Evolutionary conservation across 1,139 yeast species (phyloP), one percentile per base, ranked within the genome.

Genomic region (Geotrichum aggregatum): DNA sequence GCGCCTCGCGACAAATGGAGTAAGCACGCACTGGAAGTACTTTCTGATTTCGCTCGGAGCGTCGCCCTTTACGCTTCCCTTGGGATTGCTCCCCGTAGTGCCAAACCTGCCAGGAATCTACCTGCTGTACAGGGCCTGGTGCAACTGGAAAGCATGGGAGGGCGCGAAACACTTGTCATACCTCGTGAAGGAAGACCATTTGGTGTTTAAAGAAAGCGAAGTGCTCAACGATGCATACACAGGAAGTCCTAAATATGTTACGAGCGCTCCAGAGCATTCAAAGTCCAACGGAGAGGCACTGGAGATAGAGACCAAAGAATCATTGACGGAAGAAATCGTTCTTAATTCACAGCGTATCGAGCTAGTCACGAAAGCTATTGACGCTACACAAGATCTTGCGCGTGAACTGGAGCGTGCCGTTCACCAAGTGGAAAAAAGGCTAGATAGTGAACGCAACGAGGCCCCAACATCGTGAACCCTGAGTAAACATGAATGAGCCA

Each of bases 101-200:
- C 98, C 98, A 18, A 92, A 92, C 61, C 79, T 92, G n/a, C 98
- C 98, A 0, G 97, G 97, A 0, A 84, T 92, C 62, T 92, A 89
- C 64, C 69, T 91, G 44, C 75, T 86, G 4, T 92, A 85, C 67
- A 76, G 98, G 58, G 76, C 86, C 18, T 92, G 88, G 71, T 87
- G 96, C 63, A 87, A 91, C 66, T 75, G 82, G 63, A 87, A 85
- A 63, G 96, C 96, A 1, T 73, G 79, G 55, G 67, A 79, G 51
- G 97, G 97, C 0, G 87, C 88, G 7, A 73, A 76, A 58, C 95
- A 87, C 63, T 69, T 88, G 59, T 69, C 73, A 41, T 78, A 78
- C 59, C 69, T 84, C 56, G 67, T 80, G 39, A 71, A 63, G 14
- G 64, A 63, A 28, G 55, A 60, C 35, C 68, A 64, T 34, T 51